Base-by-base conservation (phyloP, 1,139 yeast genomes). In the Geotrichum bryndzae region DNA sequence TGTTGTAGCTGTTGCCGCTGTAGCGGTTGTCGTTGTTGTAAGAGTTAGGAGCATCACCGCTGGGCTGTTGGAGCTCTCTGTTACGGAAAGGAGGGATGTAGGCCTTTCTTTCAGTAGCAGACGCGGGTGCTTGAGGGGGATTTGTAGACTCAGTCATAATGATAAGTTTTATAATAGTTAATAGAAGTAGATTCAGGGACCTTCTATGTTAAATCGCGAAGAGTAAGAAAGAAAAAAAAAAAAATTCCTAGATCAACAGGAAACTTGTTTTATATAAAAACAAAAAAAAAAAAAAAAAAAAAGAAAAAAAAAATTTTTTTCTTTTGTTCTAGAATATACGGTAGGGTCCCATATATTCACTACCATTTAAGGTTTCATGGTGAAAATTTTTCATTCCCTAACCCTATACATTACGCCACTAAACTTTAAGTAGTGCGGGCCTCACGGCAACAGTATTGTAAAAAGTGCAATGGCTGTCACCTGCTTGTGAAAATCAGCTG, bases 21-120 rank as follows among this genome's bases (percentile, higher is more conserved):
- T 11, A 23, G 56, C 18, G n/a, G 48, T 31, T 27, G 15, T 35
- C 27, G 53, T 46, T 53, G 60, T 53, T 53, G 60, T 53, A 57
- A 10, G 54, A 54, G 33, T 45, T 35, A 35, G 50, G 51, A 22
- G 56, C 56, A 25, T 51, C 38, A 15, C 53, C 35, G 45, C 59
- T 52, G 18, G 51, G 56, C 23, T 58, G 52, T 52, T 56, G 59
- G n/a, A 41, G 38, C 41, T 52, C 59, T 38, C 58, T 53, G 35
- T 51, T 57, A 33, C 62, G 62, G 56, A 56, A 58, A 54, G 62
- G 62, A 51, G 62, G 62, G 23, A 60, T 53, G 51, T 60, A 60
- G 13, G 62, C 60, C 45, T 58, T 55, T 51, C 58, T 51, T 53
- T 60, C 62, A 41, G 48, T 41, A 41, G 48, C 2, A 53, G 58